A percentile compares a stretch with the other conserved stretches of the same genome.
These are phyloP conservation scores for Passalora sequoiae DNA, from an alignment of 2,329 filamentous ascomycete genomes.

Conservation along the genomic window DNA sequence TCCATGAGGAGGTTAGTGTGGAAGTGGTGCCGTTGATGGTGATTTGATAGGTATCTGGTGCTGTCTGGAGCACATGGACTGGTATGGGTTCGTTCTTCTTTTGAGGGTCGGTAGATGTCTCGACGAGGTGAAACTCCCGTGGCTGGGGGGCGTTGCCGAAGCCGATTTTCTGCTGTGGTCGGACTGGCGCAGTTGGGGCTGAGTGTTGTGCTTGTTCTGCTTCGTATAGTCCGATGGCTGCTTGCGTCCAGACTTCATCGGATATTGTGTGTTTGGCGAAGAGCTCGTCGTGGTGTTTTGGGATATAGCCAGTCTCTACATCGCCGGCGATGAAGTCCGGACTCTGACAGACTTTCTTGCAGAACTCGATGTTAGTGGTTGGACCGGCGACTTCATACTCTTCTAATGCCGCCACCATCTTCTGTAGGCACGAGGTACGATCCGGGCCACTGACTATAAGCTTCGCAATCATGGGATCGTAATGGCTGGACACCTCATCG, in stretches of 20 bases:
- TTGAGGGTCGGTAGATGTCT: constrained; percentile 42
- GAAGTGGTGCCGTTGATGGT: constrained; percentile 36
- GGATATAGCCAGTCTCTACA: constrained; percentile 94
- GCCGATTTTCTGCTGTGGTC: constrained; percentile 40
- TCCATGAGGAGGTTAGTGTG: constrained; percentile 41
- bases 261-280: constrained; percentile 58
- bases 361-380: constrained; percentile 92
- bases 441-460: constrained; percentile 82
- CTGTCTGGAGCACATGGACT: constrained; percentile 50
- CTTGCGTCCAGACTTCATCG: constrained; percentile 78
- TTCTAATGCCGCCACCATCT: constrained; percentile 72
- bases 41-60: constrained; percentile 49
- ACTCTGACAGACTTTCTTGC: constrained; percentile 80
- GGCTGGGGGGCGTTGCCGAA: constrained; percentile 58
- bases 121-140: constrained; percentile 55
- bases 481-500: constrained; percentile 87
- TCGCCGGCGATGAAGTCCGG: constrained; percentile 78
- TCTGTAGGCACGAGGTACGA: constrained; percentile 74
- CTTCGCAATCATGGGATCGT: constrained; percentile 99
- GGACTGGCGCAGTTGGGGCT: constrained; percentile 19
- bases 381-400: constrained; percentile 90
- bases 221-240: constrained; percentile 64
- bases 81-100: constrained; percentile 33
- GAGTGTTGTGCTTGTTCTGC: constrained; percentile 38
- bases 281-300: constrained; percentile 75